Evolutionary conservation across 441 rosid species (phyloP), one percentile per base, ranked within the genome.

Genomic region (Sinapis alba): DNA sequence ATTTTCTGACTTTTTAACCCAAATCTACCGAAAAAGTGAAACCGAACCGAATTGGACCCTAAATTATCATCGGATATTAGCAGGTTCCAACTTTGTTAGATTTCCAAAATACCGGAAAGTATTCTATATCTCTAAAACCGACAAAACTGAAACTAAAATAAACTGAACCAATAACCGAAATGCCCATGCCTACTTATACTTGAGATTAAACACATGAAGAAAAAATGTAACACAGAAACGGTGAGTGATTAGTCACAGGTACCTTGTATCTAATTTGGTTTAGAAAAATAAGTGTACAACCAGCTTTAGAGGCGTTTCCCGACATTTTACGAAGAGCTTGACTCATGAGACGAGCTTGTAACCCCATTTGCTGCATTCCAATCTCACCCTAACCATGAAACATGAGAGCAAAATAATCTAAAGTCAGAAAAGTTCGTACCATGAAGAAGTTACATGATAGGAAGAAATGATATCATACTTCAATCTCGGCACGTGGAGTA

Each of bases 291-390:
- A 94, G 91, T n/a, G 98, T 94, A 67, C 98, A 94, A 38, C 98
- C 92, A 84, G 99, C 99, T 87, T 94, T 94, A 21, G 99, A 94
- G 67, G 98, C 98, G 78, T 94, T 94, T 84, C 99, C 99, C 34
- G 99, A 92, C 99, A 94, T 94, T 86, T 92, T 94, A 73, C 97
- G 98, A 82, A 94, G 80, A 74, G 99, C 99, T 85, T 94, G 99
- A 83, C 99, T 94, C 98, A 94, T 94, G 32, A 92, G 94, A 28
- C 99, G 96, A 47, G 99, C 99, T 85, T 94, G 99, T 85, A 92
- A 79, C 3, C 99, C 99, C 85, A 94, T 94, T 84, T 94, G 98
- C 85, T 92, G 99, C 99, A 92, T 94, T 78, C 99, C 99, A 51
- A 94, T 94, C 86, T 94, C 99, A 72, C 99, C 99, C 98, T 92